A percentile compares a stretch with the other conserved stretches of the same genome.
phyloP scores from a whole-genome alignment of 2,329 filamentous ascomycete species.

The Calonectria pseudoreteaudii region DNA sequence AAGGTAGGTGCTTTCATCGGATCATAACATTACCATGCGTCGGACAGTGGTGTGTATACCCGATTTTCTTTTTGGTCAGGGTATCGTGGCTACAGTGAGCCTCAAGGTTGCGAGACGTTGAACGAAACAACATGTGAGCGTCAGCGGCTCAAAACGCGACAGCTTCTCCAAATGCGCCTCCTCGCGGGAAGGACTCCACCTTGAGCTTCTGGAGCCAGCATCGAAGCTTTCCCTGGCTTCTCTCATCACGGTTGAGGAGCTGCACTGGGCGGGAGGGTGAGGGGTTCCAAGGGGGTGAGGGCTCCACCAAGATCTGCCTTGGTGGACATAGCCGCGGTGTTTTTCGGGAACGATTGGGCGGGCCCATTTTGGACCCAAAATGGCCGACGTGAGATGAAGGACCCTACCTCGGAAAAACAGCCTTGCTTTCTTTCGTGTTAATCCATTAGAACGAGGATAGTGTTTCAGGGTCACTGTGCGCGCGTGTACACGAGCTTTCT shows the following conservation, averaged over 20 bases:
- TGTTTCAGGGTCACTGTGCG: constrained; percentile 27
- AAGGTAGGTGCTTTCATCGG: constrained; percentile 18
- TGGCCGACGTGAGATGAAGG: constrained; percentile 31
- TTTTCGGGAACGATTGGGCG: constrained; percentile 44
- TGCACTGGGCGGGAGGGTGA: constrained; percentile 45
- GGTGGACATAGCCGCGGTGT: constrained; percentile 42
- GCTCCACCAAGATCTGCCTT: constrained; percentile 44
- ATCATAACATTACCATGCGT: constrained; percentile 25
- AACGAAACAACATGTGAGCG: constrained; percentile 33
- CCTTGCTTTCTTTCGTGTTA: constrained; percentile 7
- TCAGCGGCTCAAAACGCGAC: constrained; percentile 40
- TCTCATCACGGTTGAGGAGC: constrained; percentile 38
- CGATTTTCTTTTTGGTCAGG: not conserved
- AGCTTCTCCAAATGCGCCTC: constrained; percentile 44
- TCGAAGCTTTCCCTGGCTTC: constrained; percentile 44
- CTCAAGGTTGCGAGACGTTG: constrained; percentile 25
- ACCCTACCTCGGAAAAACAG: constrained; percentile 35
- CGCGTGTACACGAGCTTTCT: constrained; percentile 17
- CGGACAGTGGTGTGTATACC: constrained; percentile 14
- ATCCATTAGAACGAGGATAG: constrained; percentile 29
- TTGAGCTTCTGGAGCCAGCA: constrained; percentile 45
- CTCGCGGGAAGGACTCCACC: constrained; percentile 45
- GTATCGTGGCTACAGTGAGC: constrained; percentile 20
- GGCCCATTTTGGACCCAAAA: constrained; percentile 34
- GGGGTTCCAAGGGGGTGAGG: constrained; percentile 41